Base-by-base conservation (phyloP, 306 rosid species). In the Sesbania bispinosa region DNA sequence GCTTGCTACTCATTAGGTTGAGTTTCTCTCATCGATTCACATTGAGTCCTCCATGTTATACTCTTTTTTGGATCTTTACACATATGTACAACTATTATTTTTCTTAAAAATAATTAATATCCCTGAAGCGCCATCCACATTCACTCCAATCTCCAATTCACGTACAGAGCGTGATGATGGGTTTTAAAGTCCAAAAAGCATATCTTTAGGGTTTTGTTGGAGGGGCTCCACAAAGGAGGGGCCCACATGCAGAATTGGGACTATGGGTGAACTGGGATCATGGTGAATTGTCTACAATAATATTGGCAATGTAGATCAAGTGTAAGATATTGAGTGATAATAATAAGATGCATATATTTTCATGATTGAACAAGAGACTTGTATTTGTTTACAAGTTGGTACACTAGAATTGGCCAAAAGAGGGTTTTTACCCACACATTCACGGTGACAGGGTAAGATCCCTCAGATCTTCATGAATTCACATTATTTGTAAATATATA, bases 141-240 rank as follows among this genome's bases (percentile, higher is more conserved):
- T n/a, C n/a, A n/a, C 50, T 13, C n/a, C 2, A 21, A 29, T 42
- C 10, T 19, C 61, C n/a, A 20, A 36, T 75, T 52, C 66, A 64
- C 16, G 2, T 47, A 26, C 14, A 61, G 36, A 8, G 14, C 11
- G 54, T 62, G 21, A 62, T 51, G 57, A 59, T 14, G 69, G 29
- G 74, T 32, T 45, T 60, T 75, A 14, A 66, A 66, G 62, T 76
- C 75, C 69, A 57, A 67, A 75, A 76, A 58, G 62, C 75, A 67
- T 2, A 59, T 47, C 3, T 35, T 67, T 64, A 80, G 69, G 55
- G 43, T 45, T 69, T 80, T 62, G 67, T 38, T 77, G 36, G 57
- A 21, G 3, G 47, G 74, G 80, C 8, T 21, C 74, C 79, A 53
- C 35, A 47, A 32, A 18, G 15, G 43, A 15, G n/a, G n/a, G n/a